phyloP scores from a whole-genome alignment of 305 asterid genomes.

The Fraxinus latifolia region DNA sequence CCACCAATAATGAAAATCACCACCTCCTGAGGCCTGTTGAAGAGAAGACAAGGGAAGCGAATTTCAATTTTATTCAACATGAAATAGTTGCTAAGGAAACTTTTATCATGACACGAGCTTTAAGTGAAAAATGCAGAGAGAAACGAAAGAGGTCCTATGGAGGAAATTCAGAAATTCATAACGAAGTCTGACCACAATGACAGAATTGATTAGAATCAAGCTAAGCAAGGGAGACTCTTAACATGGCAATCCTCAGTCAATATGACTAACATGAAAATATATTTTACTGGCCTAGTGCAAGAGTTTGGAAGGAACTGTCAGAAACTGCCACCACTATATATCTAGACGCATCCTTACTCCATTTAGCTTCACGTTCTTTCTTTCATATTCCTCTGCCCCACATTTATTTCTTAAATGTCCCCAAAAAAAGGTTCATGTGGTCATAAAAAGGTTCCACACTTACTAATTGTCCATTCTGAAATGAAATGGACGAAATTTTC shows the following conservation, averaged over 20 bases:
- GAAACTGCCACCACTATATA: not conserved
- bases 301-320: not conserved
- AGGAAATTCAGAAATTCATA: not conserved
- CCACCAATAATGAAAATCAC: slow-evolving; percentile 88
- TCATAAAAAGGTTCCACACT: not conserved
- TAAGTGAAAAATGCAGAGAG: not conserved
- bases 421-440: not conserved
- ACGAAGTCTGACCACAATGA: not conserved
- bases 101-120: not conserved
- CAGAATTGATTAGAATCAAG: not conserved
- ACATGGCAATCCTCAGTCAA: not conserved
- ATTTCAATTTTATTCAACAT: not conserved
- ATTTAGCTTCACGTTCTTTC: not conserved
- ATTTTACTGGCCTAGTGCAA: not conserved
- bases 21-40: slow-evolving; percentile 86
- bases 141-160: not conserved
- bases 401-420: not conserved
- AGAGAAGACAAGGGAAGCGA: not conserved
- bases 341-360: not conserved
- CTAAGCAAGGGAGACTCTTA: not conserved
- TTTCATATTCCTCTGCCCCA: not conserved
- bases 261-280: not conserved
- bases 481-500: not conserved
- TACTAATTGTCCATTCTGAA: not conserved
- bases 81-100: not conserved